Evolutionary conservation across 2,329 filamentous ascomycete species (phyloP), one percentile per base, ranked within the genome.

Genomic region (Hypoxylon sp.): DNA sequence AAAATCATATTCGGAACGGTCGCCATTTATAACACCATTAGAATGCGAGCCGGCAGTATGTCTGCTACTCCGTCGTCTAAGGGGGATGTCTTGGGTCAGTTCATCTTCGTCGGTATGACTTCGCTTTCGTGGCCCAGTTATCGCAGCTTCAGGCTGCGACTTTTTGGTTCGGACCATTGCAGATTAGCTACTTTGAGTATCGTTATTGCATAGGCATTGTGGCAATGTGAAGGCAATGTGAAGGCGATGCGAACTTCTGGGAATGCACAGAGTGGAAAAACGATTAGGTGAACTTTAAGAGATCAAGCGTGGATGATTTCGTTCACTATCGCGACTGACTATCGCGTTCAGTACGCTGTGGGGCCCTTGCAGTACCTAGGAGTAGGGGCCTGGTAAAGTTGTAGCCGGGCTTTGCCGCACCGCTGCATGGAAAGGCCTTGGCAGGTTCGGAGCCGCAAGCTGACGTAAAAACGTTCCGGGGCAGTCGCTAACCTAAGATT

Each of bases 111-210:
- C 69, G 25, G 68, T 64, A 44, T 60, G 72, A 48, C 22, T 61
- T 70, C 74, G 75, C 61, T 77, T 77, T 50, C 70, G 72, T 17
- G 73, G 37, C 7, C 44, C 53, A 7, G 57, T 49, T 61, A 68
- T 57, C 57, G 66, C 69, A 66, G 64, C 49, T 55, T 49, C 30
- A 20, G 68, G 66, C 61, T 69, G 74, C 17, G 69, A 64, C 53
- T 49, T 72, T 51, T 73, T 77, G 13, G 68, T 66, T 30, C 75
- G 74, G 54, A 72, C 74, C 76, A 77, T 77, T 25, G 49, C 69
- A 50, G 49, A 40, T 25, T 67, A 31, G 2, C 7, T 53, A 50
- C 11, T 8, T 0, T 0, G 13, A 35, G 2, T 1, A 27, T 11
- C 7, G 22, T 17, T 35, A 13, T 48, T 3, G 1, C 13, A 14